Evolutionary conservation across 2,329 filamentous ascomycete species (phyloP).

Genomic region (Ampelomyces quisqualis): DNA sequence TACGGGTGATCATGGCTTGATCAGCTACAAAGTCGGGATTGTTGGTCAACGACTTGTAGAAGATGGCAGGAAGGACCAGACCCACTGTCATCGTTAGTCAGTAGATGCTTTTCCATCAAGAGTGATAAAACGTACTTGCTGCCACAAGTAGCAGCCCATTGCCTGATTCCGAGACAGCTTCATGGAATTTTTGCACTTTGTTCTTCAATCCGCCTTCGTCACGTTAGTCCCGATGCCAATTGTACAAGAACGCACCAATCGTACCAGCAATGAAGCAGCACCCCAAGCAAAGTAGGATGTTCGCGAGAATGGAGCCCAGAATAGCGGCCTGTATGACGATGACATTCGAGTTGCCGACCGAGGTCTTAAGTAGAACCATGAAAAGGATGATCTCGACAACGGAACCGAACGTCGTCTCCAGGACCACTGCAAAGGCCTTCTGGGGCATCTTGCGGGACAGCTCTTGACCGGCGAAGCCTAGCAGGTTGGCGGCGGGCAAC

Average conservation of each 20-base stretch:
- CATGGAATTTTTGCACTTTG: slow-evolving; percentile 70
- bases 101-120: neutral
- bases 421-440: slow-evolving; percentile 66
- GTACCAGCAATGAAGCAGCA: slow-evolving; percentile 70
- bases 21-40: slow-evolving; percentile 43
- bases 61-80: slow-evolving; percentile 53
- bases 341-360: slow-evolving; percentile 45
- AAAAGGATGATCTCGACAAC: slow-evolving; percentile 82
- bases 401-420: slow-evolving; percentile 64
- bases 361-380: slow-evolving; percentile 67
- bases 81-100: slow-evolving; percentile 45
- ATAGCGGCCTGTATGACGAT: slow-evolving; percentile 82
- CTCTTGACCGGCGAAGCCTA: slow-evolving; percentile 73
- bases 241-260: neutral
- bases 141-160: slow-evolving; percentile 75
- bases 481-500: slow-evolving; percentile 72
- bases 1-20: slow-evolving; percentile 58
- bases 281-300: slow-evolving; percentile 76
- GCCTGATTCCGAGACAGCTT: slow-evolving; percentile 75
- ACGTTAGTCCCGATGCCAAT: neutral
- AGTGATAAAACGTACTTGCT: slow-evolving; percentile 52
- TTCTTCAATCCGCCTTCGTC: slow-evolving; percentile 60
- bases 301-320: slow-evolving; percentile 78
- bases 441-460: slow-evolving; percentile 69
- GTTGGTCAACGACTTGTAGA: slow-evolving; percentile 50